Conservation (phyloP, 1,284 basidiomycete genomes). For the Apiotrichum siamense region DNA sequence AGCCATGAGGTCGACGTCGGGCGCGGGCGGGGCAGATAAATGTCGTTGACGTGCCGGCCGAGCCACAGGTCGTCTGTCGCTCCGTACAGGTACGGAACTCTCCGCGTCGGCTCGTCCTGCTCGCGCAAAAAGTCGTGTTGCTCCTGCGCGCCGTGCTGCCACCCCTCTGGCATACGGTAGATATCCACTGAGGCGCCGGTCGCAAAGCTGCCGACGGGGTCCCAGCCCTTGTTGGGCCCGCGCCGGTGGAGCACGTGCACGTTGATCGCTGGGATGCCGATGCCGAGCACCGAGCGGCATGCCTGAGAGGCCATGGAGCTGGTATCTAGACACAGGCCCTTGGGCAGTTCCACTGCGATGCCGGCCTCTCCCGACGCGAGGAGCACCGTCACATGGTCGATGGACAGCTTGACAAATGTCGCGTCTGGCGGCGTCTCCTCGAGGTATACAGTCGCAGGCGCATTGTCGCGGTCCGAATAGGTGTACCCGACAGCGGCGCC, state of each 20-base stretch:
- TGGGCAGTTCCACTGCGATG: conserved; percentile 55
- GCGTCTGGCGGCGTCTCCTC: conserved; percentile 66
- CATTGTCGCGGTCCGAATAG: conserved; percentile 68
- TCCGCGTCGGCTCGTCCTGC: conserved; percentile 64
- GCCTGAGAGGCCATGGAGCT: conserved; percentile 66
- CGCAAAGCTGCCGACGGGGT: conserved; percentile 58
- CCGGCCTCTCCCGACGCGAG: conserved; percentile 56
- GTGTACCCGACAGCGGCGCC: conserved; percentile 60
- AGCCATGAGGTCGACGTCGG: no score
- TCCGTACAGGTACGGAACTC: conserved; percentile 58
- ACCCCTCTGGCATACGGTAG: conserved; percentile 60
- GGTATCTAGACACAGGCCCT: conserved; percentile 60
- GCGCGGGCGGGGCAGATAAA: conserved; percentile 37
- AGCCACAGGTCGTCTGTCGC: conserved; percentile 19
- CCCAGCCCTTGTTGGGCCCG: conserved; percentile 52
- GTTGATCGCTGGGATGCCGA: conserved; percentile 21
- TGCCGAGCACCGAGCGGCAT: conserved; percentile 38
- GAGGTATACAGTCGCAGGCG: conserved; percentile 65
- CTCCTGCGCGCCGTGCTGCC: conserved; percentile 52
- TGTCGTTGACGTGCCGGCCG: conserved; percentile 22
- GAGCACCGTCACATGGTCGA: conserved; percentile 55
- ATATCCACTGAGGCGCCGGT: conserved; percentile 61
- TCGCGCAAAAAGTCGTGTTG: conserved; percentile 64
- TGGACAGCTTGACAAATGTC: conserved; percentile 63
- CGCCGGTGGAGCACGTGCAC: conserved; percentile 19